These are phyloP conservation scores for Rhizopus arrhizus DNA, from an alignment of 371 early-diverging fungal species.

Conservation along the genomic window DNA sequence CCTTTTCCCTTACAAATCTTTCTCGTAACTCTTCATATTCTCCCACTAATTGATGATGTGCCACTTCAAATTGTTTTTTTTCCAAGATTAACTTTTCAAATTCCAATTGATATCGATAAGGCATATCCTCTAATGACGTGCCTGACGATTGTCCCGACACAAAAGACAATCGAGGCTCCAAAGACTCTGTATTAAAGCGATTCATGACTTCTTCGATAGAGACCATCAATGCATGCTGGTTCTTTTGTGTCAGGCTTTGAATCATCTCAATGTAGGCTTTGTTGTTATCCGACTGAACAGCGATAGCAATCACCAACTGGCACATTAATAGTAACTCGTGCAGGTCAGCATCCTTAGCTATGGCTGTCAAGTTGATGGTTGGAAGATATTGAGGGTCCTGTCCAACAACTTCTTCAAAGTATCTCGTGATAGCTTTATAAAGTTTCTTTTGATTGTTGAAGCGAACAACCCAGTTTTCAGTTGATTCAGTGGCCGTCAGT, in stretches of 20 bases:
- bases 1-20: slow-evolving; percentile 53
- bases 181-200: slow-evolving; percentile 40
- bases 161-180: slow-evolving; percentile 34
- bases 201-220: slow-evolving; percentile 79
- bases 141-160: slow-evolving; percentile 35
- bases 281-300: slow-evolving; percentile 88
- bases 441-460: slow-evolving; percentile 90
- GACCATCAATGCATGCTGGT: slow-evolving; percentile 89
- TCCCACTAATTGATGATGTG: slow-evolving; percentile 51
- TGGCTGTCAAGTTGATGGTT: slow-evolving; percentile 70
- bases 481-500: slow-evolving; percentile 61
- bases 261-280: slow-evolving; percentile 84
- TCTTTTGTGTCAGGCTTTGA: slow-evolving; percentile 73
- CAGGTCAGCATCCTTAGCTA: slow-evolving; percentile 80
- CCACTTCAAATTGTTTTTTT: slow-evolving; percentile 60
- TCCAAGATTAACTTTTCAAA: slow-evolving; percentile 49
- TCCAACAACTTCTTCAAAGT: slow-evolving; percentile 86
- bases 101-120: slow-evolving; percentile 47
- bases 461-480: slow-evolving; percentile 88
- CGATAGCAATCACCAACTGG: slow-evolving; percentile 80
- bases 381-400: slow-evolving; percentile 62
- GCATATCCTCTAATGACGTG: slow-evolving; percentile 39
- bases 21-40: slow-evolving; percentile 58
- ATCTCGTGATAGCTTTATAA: slow-evolving; percentile 80
- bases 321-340: slow-evolving; percentile 78